Evolutionary conservation across 1,284 basidiomycete genomes (phyloP), one percentile per base, ranked within the genome.

Genomic region (Coniferiporia weirii): DNA sequence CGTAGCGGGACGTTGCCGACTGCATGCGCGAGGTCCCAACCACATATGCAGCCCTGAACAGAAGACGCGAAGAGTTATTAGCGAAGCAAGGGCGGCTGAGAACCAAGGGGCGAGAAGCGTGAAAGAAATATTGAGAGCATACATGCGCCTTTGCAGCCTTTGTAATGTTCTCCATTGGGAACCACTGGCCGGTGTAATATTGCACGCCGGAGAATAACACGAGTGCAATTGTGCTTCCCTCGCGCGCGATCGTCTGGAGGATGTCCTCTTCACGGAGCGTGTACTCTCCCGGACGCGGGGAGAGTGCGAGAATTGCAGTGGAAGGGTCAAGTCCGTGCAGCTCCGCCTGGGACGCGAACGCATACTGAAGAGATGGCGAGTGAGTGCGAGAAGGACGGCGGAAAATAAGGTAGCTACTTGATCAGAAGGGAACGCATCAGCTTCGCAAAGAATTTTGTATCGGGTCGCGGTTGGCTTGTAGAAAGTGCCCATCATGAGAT

Each of bases 171-270:
- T 88, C 69, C 75, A 98, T 93, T 58, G 93, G 89, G 74, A 99
- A 98, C 71, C 81, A 84, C 73, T 99, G 95, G n/a, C 95, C 97
- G 10, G 94, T 96, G 74, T 98, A 98, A 77, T 95, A 99, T 73
- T 99, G 96, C 10, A 97, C 83, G 0, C 93, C 92, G 59, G 89
- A 87, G 68, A 98, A 89, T 63, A 96, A 82, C 58, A 98, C 93
- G 53, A 98, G 79, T 22, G 95, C 91, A 64, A 97, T 93, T 64
- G 82, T 78, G 36, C 76, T 61, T 17, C 90, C 91, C 70, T 95
- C 82, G 65, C 82, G 79, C 54, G 84, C 81, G 66, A 99, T 86
- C 43, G 77, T 77, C 48, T 81, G 76, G 17, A 98, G 75, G 64
- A 99, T 96, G 74, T 99, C 97, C 67, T 91, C 85, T 64, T 91